Evolutionary conservation across 202 grass and related monocot genomes (phyloP), one percentile per base, ranked within the genome.

Genomic region (Carex sylvatica): DNA sequence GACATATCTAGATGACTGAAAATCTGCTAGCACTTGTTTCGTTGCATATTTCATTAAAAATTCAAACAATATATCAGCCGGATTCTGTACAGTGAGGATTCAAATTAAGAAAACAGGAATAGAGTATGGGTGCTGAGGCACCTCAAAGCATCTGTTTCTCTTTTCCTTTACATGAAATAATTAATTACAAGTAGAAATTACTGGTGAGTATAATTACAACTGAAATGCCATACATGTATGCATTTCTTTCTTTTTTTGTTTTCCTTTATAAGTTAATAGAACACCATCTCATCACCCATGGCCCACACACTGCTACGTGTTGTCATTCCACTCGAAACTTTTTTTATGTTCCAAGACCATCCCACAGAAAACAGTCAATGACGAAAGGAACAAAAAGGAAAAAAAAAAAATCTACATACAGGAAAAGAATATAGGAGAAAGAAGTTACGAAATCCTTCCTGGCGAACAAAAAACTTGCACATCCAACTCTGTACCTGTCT

Each of bases 331-430:
- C 82, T 52, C 23, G 72, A 63, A 85, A 77, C 59, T 54, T 85
- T 65, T 78, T 74, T 20, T 54, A 85, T 65, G 70, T 49, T 63
- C 52, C 15, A 13, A 83, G 61, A 62, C 44, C 80, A 36, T 89
- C 84, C 66, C 91, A 84, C 72, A 76, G 91, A 85, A 81, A 77
- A 80, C 82, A 90, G 84, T 84, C 83, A 88, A 84, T 72, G 80
- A 65, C 52, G 74, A 64, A 87, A 86, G 4, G 65, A 87, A 87
- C 74, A 88, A 70, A 31, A 81, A 81, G 18, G 1, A 65, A n/a
- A 63, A 54, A n/a, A n/a, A 81, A 52, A 82, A 66, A 77, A 47
- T 38, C 19, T 65, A 82, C 67, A 60, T 40, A 73, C 47, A 55
- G 19, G 19, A 87, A 87, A 10, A 38, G 75, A 78, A 68, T 84